Evolutionary conservation across 768 basidiomycete species (phyloP), one percentile per base, ranked within the genome.

Genomic region (Tephrocybe sp.): DNA sequence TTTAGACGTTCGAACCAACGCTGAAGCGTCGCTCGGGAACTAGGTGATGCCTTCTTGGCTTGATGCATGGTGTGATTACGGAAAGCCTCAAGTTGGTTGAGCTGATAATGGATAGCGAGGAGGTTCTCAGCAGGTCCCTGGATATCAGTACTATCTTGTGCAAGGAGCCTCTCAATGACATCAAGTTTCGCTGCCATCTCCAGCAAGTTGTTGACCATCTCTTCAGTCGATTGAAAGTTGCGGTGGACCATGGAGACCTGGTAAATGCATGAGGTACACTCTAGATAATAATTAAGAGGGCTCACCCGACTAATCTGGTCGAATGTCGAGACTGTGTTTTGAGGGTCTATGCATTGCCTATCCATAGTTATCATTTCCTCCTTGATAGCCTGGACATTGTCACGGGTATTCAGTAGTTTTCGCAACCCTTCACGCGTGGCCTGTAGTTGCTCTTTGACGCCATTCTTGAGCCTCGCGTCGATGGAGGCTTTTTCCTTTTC

Each of bases 401-500:
- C 78, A 30, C 89, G 75, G 15, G 92, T 90, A 49, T 83, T 74
- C 47, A 93, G 74, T 1, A 97, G 77, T 60, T 86, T 91, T 61
- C 86, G 79, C 48, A 96, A 77, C 1, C 94, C 95, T 43, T 94
- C 89, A 43, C 92, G 74, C 7, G 94, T 98, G 1, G 91, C 83
- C 59, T 92, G 87, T 16, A 99, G 76, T 64, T 98, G 96, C 52
- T 95, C 91, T 66, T 89, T 92, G 56, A 96, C 93, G 9, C 93
- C 92, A 48, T 80, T 87, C 63, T 93, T 89, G 39, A 98, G 82
- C 60, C 93, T 81, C 3, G 87, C 85, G 62, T 97, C 92, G 52
- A 98, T 89, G 8, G 92, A 91, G 0, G 92, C 85, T 69, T 97
- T 96, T 69, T 98, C 96, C 68, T 98, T 98, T 68, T 94, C 87